Base-by-base conservation (phyloP, 1,139 yeast genomes). In the Suhomyces panamericanus region DNA sequence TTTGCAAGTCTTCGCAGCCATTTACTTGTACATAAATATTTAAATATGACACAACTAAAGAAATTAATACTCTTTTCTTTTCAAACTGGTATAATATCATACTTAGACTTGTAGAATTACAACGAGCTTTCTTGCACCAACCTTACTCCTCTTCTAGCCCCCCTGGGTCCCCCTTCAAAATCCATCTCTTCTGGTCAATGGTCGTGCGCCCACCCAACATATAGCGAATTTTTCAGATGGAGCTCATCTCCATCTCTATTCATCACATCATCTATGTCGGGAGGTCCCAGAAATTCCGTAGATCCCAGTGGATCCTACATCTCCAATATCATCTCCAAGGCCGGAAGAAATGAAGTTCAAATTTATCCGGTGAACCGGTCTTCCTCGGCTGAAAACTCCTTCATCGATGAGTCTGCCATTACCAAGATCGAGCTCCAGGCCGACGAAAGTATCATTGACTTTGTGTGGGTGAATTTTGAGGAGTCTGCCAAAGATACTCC, bases 291-390 rank as follows among this genome's bases (percentile, higher is more conserved):
- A 22, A 54, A 50, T 46, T 48, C 46, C 43, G 46, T 59, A 32
- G 66, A 66, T 47, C 49, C 55, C 32, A 47, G 55, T 29, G 63
- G 62, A 34, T 43, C 50, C 28, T 60, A 55, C 48, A 55, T 61
- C 39, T 69, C 73, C 47, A 67, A 61, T 52, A 52, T 66, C 38
- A 62, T 69, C 39, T 60, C 68, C 34, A 60, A 64, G 42, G 55
- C 51, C 42, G 72, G 70, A 12, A 57, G 73, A 42, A 64, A 66
- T 39, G 75, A 70, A 49, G 60, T 70, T 12, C 73, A 67, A 53
- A 56, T 70, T 35, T 68, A 60, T 47, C 51, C 57, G 34, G 32
- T 62, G 30, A 49, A 52, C 32, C 43, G 42, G 17, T 30, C 22
- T 42, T 38, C 39, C 41, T 12, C 32, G 35, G 30, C 13, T 2